Evolutionary conservation across 257 asterid species (phyloP), one percentile per base, ranked within the genome.

Genomic region (Jasminum sambac): DNA sequence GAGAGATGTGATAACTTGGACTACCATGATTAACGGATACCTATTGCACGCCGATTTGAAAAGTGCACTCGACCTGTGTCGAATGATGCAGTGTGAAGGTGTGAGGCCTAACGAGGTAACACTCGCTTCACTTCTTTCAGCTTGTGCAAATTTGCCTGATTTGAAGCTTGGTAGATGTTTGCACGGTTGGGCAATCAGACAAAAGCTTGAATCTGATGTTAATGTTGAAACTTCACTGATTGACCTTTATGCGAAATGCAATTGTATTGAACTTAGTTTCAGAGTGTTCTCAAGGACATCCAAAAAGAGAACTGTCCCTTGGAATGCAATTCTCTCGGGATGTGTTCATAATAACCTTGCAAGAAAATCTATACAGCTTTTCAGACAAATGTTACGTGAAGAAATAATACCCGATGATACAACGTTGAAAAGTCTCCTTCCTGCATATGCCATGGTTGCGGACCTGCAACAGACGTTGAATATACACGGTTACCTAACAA

Each of bases 161-260:
- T 70, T 86, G 87, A 87, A 72, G 78, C 88, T 89, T 42, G 98
- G 98, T 50, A 94, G 87, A 79, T 86, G 91, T 70, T 82, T 94
- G 83, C 98, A 93, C 23, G 95, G 96, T 11, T 93, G 97, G 95
- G 88, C 89, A 5, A 70, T 90, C 25, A 84, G 97, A 75, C 96
- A 87, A 42, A 63, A 72, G 26, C 62, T 84, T 63, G 92, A 93
- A 48, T 67, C 72, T 48, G 95, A 90, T 81, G 98, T 88, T 43
- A 89, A 85, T 70, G 83, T 89, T 55, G 97, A 86, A 82, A 90
- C 98, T 64, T 81, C 96, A 41, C 74, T 94, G 39, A 89, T 94
- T 36, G 90, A 89, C 81, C 86, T 90, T 68, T 94, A 94, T 69
- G 90, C 97, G 7, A 94, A 90, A 75, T 94, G 96, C 81, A 61